Conservation (phyloP, 2,329 filamentous ascomycete species). For the Dactylonectria macrodidyma region DNA sequence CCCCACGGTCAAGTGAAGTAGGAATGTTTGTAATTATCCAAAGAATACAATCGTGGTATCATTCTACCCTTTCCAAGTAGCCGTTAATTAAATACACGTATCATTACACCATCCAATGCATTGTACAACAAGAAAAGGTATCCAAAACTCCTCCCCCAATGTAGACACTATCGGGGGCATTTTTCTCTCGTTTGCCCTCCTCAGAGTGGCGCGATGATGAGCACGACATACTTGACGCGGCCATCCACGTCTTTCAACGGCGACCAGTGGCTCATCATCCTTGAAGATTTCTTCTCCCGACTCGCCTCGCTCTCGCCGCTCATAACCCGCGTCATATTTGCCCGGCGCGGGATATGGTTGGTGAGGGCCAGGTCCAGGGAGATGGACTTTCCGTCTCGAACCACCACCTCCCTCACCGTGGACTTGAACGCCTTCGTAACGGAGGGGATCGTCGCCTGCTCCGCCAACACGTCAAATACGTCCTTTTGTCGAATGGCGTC, state of each 20-base stretch:
- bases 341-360: conserved; percentile 47
- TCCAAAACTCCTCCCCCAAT: conserved; percentile 19
- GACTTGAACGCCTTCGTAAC: conserved; percentile 62
- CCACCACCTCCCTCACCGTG: conserved; percentile 58
- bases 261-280: conserved; percentile 50
- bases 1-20: background rate
- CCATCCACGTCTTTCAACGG: conserved; percentile 46
- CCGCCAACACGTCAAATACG: conserved; percentile 68
- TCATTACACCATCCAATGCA: conserved; percentile 29
- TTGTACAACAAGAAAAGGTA: conserved; percentile 15
- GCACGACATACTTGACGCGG: conserved; percentile 45
- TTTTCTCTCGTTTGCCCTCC: background rate
- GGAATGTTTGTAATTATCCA: conserved; percentile 9
- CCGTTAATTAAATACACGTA: conserved; percentile 34
- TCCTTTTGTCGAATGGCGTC: conserved; percentile 62
- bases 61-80: conserved; percentile 23
- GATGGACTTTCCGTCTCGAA: conserved; percentile 55
- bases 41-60: conserved; percentile 32
- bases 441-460: conserved; percentile 60
- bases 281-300: conserved; percentile 38
- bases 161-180: background rate
- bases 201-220: conserved; percentile 37
- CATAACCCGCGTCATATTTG: conserved; percentile 39
- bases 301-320: conserved; percentile 35
- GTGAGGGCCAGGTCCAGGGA: conserved; percentile 49